Base-by-base conservation (phyloP, 2,329 filamentous ascomycete species). In the Beauveria bassiana region DNA sequence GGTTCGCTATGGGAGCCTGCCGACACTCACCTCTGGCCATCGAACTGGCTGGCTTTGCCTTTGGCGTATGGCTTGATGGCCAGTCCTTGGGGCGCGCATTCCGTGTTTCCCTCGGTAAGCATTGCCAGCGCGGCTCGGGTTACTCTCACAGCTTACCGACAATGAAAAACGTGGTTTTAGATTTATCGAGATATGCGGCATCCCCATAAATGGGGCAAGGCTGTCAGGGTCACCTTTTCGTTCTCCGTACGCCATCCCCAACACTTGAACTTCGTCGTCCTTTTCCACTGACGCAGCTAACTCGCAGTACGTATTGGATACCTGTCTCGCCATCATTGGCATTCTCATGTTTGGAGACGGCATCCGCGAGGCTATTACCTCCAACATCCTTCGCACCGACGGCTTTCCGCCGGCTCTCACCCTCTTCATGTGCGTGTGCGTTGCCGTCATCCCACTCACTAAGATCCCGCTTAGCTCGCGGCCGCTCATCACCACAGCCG, bases 271-370 rank as follows among this genome's bases (percentile, higher is more conserved):
- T 16, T 1, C 5, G 2, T 20, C 5, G 18, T 38, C 1, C 26
- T 28, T 12, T 16, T 60, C 38, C 38, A 12, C 55, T 51, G 8
- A 49, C 28, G 18, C 52, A 31, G n/a, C 31, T 8, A 5, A 7
- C 18, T 43, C 18, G 40, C 61, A 89, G 85, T 93, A 91, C 72
- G 70, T 90, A 22, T 82, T 98, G 14, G 93, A 98, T 72, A 81
- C 88, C 28, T 83, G 86, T 51, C 92, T 96, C 71, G 93, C 91
- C 28, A 83, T 95, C 50, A 84, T 90, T 12, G 93, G 95, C 45
- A 83, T 95, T 62, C 81, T 97, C 65, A 98, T 99, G 93, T 99
- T 97, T 73, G 93, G 93, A 64, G 90, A 96, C 67, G 82, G 78
- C n/a, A 90, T 96, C 59, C 83, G 82, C 61, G 93, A 96, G 65